Evolutionary conservation across 2,329 filamentous ascomycete genomes (phyloP), one percentile per base, ranked within the genome.

Genomic region (Penicillium sp.): DNA sequence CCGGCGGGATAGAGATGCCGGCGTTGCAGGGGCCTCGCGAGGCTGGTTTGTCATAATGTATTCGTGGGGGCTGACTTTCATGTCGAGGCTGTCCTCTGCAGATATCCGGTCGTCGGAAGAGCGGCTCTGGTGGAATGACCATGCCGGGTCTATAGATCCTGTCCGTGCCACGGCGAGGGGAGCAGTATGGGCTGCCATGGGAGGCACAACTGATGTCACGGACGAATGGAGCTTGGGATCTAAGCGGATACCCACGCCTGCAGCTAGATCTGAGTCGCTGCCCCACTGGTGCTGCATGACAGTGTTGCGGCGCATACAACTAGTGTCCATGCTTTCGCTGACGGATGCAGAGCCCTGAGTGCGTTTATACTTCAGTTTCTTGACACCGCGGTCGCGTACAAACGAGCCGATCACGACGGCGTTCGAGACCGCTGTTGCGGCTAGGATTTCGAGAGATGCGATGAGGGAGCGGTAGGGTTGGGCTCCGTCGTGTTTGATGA

Each of bases 321-420:
- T 71, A 44, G 70, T 65, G 36, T 74, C 71, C 50, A 76, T 65
- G 51, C 70, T 71, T 58, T 83, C 81, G 36, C 72, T 75, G 3
- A 79, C 75, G 15, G 79, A 84, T 13, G 66, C 75, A 65, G 53
- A 76, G 6, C 61, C 70, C 18, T 63, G 43, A 2, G 49, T 60
- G 68, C 62, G 68, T 45, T 87, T 86, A 74, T 89, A 96, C 67
- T 90, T 94, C 51, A 82, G 81, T 73, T 95, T 96, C 79, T 97
- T 97, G 38, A 91, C 77, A 24, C 94, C 94, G 48, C 90, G 84
- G 69, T 97, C 93, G 13, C 93, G 84, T 26, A 97, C 85, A 66
- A 97, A 97, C 0, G 92, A 95, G 12, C 93, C 93, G 2, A 99
- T 82, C 1, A 96, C 89, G 18, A 99, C 80, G 3, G 88, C 86